These are phyloP conservation scores for Babjeviella inositovora DNA, from an alignment of 805 yeast species.

Conservation along the genomic window DNA sequence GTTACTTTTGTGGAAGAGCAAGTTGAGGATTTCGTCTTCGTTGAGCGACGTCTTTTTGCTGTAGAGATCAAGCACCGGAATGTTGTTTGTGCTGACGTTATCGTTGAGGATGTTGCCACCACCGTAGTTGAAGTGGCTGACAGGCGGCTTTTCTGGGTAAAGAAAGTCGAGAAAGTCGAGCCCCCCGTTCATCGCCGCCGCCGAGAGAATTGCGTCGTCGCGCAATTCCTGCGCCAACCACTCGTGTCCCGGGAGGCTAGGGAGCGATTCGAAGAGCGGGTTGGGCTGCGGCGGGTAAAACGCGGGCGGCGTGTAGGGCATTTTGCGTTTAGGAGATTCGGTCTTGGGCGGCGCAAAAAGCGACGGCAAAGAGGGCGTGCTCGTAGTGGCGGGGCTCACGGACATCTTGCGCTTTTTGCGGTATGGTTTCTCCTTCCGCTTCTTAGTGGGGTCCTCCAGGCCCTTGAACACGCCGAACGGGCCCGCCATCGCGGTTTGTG, in stretches of 20 bases:
- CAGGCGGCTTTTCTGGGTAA: slow-evolving; percentile 7
- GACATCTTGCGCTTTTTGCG: slow-evolving; percentile 4
- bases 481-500: slow-evolving; percentile 41
- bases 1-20: slow-evolving; percentile 32
- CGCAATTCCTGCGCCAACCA: slow-evolving; percentile 60
- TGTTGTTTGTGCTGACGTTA: neutral
- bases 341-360: neutral
- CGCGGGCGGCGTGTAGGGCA: slow-evolving; percentile 1
- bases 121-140: slow-evolving; percentile 3
- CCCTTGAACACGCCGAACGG: slow-evolving; percentile 77
- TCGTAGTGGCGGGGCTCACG: neutral
- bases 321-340: neutral
- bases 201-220: slow-evolving; percentile 60
- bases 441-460: slow-evolving; percentile 5
- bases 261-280: slow-evolving; percentile 3
- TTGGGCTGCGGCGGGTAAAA: slow-evolving; percentile 4
- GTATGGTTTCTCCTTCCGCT: slow-evolving; percentile 6
- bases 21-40: slow-evolving; percentile 30
- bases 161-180: slow-evolving; percentile 40
- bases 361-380: neutral
- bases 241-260: slow-evolving; percentile 27
- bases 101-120: slow-evolving; percentile 1
- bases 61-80: neutral
- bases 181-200: slow-evolving; percentile 53
- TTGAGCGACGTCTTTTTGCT: slow-evolving; percentile 4